These are phyloP conservation scores for Hypsizygus ulmarius DNA, from an alignment of 1,284 basidiomycete genomes.

Conservation along the genomic window DNA sequence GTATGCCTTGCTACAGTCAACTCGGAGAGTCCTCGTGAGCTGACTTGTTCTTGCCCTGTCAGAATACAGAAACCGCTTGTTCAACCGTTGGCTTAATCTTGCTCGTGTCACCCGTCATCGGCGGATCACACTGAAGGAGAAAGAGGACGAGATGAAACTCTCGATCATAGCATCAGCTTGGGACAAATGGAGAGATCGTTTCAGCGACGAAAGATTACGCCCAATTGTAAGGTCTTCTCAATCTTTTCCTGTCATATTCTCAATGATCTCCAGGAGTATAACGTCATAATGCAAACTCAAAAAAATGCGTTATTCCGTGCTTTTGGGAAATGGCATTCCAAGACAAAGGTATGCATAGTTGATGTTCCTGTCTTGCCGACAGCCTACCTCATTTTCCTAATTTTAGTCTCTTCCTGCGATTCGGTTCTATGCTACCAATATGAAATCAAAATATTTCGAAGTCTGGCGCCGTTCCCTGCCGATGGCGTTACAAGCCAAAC, in stretches of 20 bases:
- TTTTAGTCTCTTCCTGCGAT: conserved; percentile 71
- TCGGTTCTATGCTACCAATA: conserved; percentile 59
- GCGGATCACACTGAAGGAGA: conserved; percentile 53
- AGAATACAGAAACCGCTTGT: conserved; percentile 68
- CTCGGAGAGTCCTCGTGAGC: conserved; percentile 3
- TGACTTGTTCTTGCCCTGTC: neutral
- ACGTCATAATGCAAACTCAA: conserved; percentile 55
- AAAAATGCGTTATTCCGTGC: conserved; percentile 59
- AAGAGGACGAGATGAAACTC: conserved; percentile 60
- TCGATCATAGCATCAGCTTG: conserved; percentile 52
- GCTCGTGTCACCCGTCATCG: conserved; percentile 58
- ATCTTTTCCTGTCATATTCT: neutral
- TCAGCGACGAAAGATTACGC: conserved; percentile 57
- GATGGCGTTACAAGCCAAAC: conserved; percentile 57
- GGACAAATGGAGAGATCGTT: conserved; percentile 76
- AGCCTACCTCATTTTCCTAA: conserved; percentile 11
- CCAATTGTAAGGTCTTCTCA: conserved; percentile 51
- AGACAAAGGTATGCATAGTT: conserved; percentile 53
- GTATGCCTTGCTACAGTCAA: conserved; percentile 31
- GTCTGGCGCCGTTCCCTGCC: conserved; percentile 70
- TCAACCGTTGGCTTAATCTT: conserved; percentile 65
- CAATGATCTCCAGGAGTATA: conserved; percentile 50
- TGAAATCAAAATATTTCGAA: conserved; percentile 60
- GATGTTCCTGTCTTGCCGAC: neutral
- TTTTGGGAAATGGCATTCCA: conserved; percentile 71